These are phyloP conservation scores for Periconia digitata DNA, from an alignment of 2,329 filamentous ascomycete species.

Conservation along the genomic window DNA sequence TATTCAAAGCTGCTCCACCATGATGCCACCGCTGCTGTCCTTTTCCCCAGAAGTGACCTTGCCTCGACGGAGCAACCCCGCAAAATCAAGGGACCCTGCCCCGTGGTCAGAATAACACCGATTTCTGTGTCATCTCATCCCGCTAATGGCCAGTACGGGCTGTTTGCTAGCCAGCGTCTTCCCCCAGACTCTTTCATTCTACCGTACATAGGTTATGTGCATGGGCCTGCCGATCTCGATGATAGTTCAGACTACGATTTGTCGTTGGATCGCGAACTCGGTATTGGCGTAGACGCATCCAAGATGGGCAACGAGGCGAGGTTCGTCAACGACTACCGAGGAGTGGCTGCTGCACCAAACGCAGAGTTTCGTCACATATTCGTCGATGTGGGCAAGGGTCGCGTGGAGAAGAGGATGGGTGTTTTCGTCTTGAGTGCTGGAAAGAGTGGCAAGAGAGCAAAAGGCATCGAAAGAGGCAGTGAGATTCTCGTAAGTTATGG, in stretches of 20 bases:
- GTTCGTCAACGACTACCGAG: slow-evolving; percentile 58
- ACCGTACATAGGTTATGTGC: slow-evolving; percentile 54
- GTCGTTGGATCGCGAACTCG: slow-evolving; percentile 52
- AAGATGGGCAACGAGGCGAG: slow-evolving; percentile 54
- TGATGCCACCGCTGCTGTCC: slow-evolving; percentile 20
- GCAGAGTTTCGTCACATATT: slow-evolving; percentile 49
- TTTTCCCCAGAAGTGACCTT: slow-evolving; percentile 21
- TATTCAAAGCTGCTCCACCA: slow-evolving; percentile 34
- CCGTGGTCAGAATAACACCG: slow-evolving; percentile 45
- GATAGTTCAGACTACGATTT: slow-evolving; percentile 54
- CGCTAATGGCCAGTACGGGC: slow-evolving; percentile 50
- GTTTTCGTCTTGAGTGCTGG: slow-evolving; percentile 54
- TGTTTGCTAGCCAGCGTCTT: slow-evolving; percentile 50
- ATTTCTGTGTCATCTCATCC: slow-evolving; percentile 49
- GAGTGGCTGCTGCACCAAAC: slow-evolving; percentile 45
- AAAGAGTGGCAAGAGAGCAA: slow-evolving; percentile 51
- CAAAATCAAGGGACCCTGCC: slow-evolving; percentile 30
- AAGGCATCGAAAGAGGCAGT: slow-evolving; percentile 51
- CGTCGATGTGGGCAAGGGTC: slow-evolving; percentile 39
- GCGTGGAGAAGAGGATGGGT: slow-evolving; percentile 51
- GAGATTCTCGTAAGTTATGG: slow-evolving; percentile 59
- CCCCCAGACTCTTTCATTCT: slow-evolving; percentile 50
- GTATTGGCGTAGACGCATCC: slow-evolving; percentile 52
- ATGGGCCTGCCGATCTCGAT: slow-evolving; percentile 47
- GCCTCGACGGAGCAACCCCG: slow-evolving; percentile 13